phyloP scores from a whole-genome alignment of 805 yeast genomes.

The Nakazawaea laoshanensis region DNA sequence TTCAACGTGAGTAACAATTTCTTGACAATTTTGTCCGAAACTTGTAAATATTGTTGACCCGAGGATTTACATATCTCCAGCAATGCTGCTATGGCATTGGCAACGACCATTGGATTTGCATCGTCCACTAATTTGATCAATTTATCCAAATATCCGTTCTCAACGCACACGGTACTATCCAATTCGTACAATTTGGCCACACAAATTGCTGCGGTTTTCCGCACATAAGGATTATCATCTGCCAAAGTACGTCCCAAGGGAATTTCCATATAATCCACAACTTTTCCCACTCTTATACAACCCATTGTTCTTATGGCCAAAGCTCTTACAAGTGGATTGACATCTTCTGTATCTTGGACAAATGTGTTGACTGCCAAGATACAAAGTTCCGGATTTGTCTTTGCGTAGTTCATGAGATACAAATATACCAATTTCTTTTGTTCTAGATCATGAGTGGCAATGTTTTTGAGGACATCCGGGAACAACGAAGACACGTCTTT shows the following conservation, averaged over 20 bases:
- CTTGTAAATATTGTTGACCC: conserved; percentile 24
- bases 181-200: conserved; percentile 92
- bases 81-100: conserved; percentile 83
- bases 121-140: conserved; percentile 68
- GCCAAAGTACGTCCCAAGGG: conserved; percentile 78
- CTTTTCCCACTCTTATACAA: conserved; percentile 89
- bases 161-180: conserved; percentile 71
- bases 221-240: conserved; percentile 94
- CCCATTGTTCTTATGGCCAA: conserved; percentile 99
- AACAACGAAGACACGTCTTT: conserved; percentile 91
- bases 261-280: conserved; percentile 89
- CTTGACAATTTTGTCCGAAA: conserved; percentile 35
- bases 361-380: conserved; percentile 95
- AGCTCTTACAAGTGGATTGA: conserved; percentile 92
- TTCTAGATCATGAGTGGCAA: conserved; percentile 93
- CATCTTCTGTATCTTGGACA: conserved; percentile 91
- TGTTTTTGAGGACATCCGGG: conserved; percentile 93
- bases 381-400: conserved; percentile 90
- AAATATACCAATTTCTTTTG: conserved; percentile 94
- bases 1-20: conserved; percentile 77
- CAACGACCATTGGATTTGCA: conserved; percentile 94
- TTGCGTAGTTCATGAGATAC: conserved; percentile 95
- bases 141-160: conserved; percentile 73
- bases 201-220: conserved; percentile 96
- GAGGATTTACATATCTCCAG: conserved; percentile 52